These are phyloP conservation scores for Toxoplasma gondii DNA, from an alignment of 169 alveolate genomes.

Conservation along the genomic window DNA sequence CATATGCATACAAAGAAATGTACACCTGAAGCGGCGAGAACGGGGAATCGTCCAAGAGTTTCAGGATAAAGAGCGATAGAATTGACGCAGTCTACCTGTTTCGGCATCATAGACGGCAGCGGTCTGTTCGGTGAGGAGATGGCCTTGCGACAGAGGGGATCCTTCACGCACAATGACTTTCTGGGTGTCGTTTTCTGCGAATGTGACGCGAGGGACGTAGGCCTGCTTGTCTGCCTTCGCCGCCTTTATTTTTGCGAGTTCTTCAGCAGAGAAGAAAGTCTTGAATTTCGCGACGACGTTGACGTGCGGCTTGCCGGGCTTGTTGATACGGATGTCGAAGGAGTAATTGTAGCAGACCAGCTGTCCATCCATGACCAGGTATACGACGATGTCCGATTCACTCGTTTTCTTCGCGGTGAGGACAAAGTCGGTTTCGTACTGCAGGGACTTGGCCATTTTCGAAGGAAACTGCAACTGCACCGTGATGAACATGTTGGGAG, in stretches of 20 bases:
- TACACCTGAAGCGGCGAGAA: no score
- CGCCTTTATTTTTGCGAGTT: not conserved
- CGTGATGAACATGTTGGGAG: constrained; percentile 72
- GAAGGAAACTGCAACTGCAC: constrained; percentile 73
- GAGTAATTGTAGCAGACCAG: constrained; percentile 73
- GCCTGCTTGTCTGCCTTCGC: constrained; percentile 29
- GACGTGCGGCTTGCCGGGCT: constrained; percentile 70
- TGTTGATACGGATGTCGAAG: constrained; percentile 74
- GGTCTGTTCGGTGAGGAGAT: constrained; percentile 50
- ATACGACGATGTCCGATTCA: constrained; percentile 77
- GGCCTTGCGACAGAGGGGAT: constrained; percentile 51
- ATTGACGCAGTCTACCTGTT: constrained; percentile 14
- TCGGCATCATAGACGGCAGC: constrained; percentile 63
- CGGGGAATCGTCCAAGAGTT: not conserved
- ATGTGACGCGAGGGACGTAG: constrained; percentile 65
- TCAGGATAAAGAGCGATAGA: not conserved
- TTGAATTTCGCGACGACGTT: constrained; percentile 70
- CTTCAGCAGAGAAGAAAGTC: constrained; percentile 36
- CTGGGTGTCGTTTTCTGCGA: constrained; percentile 25
- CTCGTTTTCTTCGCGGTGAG: constrained; percentile 76
- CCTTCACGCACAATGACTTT: constrained; percentile 54
- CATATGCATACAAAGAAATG: no score
- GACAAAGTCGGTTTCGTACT: constrained; percentile 72
- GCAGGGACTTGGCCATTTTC: constrained; percentile 69
- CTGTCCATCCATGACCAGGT: constrained; percentile 77